Percentiles rank a stretch among this genome's conserved stretches.
Evolutionary conservation across 2,329 filamentous ascomycete species (phyloP).

Genomic region (Colletotrichum sp.): DNA sequence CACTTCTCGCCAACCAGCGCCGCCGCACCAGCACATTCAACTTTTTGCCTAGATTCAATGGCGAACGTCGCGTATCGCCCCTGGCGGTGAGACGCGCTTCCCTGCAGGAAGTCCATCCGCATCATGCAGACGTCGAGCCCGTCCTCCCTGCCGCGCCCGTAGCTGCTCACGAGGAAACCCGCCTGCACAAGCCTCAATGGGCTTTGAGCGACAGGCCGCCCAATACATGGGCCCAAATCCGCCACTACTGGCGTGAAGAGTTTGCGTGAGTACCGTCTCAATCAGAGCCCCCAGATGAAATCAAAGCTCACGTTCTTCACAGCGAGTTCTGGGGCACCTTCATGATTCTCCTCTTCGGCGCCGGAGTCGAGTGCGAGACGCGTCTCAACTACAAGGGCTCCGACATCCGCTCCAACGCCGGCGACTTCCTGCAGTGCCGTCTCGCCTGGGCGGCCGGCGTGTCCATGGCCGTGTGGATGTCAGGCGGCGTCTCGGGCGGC

Average conservation of each 20-base stretch:
- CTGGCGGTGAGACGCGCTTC: conserved; percentile 6
- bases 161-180: conserved; percentile 12
- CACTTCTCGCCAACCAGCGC: neutral
- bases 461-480: conserved; percentile 14
- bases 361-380: conserved; percentile 17
- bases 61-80: neutral
- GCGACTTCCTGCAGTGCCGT: conserved; percentile 16
- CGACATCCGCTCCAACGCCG: conserved; percentile 13
- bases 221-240: conserved; percentile 14
- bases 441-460: conserved; percentile 17
- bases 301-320: neutral
- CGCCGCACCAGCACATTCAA: neutral
- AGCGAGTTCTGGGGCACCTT: conserved; percentile 20
- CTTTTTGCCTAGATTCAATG: neutral
- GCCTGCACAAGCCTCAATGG: conserved; percentile 20
- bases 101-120: conserved; percentile 15
- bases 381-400: neutral
- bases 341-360: conserved; percentile 17
- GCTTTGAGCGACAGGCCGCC: conserved; percentile 12
- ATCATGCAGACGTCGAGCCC: conserved; percentile 10
- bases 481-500: conserved; percentile 31
- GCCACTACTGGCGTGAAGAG: conserved; percentile 11
- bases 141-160: conserved; percentile 14
- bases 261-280: neutral
- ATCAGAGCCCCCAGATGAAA: neutral